Base-by-base conservation (phyloP, 1,284 basidiomycete genomes). In the Naganishia sp. region DNA sequence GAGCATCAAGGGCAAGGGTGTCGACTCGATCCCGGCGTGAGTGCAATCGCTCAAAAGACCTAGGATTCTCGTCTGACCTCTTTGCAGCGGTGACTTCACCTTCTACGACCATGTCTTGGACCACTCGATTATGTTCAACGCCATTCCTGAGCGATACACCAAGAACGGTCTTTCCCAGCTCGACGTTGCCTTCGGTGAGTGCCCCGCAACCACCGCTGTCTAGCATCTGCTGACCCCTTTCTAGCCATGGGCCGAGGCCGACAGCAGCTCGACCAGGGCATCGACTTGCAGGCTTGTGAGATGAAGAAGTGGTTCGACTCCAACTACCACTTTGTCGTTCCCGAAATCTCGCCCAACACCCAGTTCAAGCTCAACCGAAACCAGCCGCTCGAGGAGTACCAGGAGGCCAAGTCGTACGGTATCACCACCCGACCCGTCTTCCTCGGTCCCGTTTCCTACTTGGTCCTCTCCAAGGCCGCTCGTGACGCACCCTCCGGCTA, bases 231-330 rank as follows among this genome's bases (percentile, higher is more conserved):
- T 53, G 9, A 28, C 56, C n/a, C 43, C 21, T 15, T 44, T 42
- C 1, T 57, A 76, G 79, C 96, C 75, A 94, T 99, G 91, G 96
- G 94, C 70, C 96, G 96, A 83, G 96, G 96, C 70, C 92, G 94
- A 78, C 96, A 99, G 83, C 86, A 82, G 79, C 81, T 89, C 70
- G 89, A 87, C 70, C 78, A 81, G 78, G 89, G 88, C 72, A 93
- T 99, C 75, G 96, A 99, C 83, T 92, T 98, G 70, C 93, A 93
- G 63, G 95, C 95, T 64, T 94, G 87, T 74, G 95, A 98, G 85
- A 99, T 98, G 95, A 96, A 96, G 87, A 97, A 96, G 83, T 97
- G 92, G 93, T 99, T 98, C 82, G 95, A 99, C 84, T 97, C 94
- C 66, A 99, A 99, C 88, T 99, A 99, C 86, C 96, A 99, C 85